phyloP scores from a whole-genome alignment of 345 rosid species.

The Euphorbia pulcherrima region DNA sequence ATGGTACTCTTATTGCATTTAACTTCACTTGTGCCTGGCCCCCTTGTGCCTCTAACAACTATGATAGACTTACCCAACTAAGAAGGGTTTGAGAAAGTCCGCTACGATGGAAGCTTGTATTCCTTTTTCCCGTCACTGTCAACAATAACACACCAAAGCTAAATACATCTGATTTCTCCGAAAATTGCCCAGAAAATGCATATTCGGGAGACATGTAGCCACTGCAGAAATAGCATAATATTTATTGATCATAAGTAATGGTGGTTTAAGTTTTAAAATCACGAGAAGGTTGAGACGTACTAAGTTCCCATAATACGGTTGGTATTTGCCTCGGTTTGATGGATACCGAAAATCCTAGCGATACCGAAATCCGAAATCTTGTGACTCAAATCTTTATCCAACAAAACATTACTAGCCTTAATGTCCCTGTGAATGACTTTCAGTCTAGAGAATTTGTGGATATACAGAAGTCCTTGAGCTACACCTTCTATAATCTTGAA shows the following conservation, averaged over 20 bases:
- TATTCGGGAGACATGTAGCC: slow-evolving; percentile 21
- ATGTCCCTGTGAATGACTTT: slow-evolving; percentile 17
- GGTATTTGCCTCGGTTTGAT: slow-evolving; percentile 15
- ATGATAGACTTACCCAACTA: slow-evolving; percentile 1
- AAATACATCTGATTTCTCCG: slow-evolving; percentile 15
- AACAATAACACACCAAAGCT: slow-evolving; percentile 16
- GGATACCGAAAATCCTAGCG: slow-evolving; percentile 10
- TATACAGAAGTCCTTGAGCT: slow-evolving; percentile 18
- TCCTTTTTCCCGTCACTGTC: slow-evolving; percentile 10
- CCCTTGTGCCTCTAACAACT: no score
- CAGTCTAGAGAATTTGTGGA: slow-evolving; percentile 18
- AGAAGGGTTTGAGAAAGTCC: slow-evolving; percentile 10
- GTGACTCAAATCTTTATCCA: slow-evolving; percentile 14
- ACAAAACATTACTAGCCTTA: slow-evolving; percentile 13
- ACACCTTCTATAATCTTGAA: slow-evolving; percentile 13
- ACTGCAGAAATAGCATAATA: neutral
- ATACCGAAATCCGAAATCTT: slow-evolving; percentile 19
- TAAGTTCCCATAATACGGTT: slow-evolving; percentile 10
- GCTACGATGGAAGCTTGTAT: slow-evolving; percentile 4
- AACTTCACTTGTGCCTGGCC: no score
- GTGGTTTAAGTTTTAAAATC: neutral
- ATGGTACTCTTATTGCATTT: no score
- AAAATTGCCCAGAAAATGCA: slow-evolving; percentile 15
- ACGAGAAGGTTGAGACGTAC: neutral
- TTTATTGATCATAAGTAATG: neutral